Percentiles rank a stretch among this genome's conserved stretches.
These are phyloP conservation scores for Colletotrichum eremochloae DNA, from an alignment of 2,329 filamentous ascomycete genomes.

Conservation along the genomic window DNA sequence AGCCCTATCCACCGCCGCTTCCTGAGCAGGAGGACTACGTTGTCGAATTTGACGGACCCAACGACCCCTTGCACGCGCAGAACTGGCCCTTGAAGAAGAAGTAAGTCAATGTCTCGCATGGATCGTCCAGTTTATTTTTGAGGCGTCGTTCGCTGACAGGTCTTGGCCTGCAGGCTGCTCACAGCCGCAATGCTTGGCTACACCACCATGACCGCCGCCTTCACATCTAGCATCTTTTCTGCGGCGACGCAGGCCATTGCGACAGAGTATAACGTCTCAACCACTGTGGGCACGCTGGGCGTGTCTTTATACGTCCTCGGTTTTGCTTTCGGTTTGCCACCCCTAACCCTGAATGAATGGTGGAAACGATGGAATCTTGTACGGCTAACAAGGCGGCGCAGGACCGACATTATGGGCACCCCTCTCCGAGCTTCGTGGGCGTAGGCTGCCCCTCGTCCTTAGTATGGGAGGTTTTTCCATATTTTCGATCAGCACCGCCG, in stretches of 20 bases:
- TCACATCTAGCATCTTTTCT: constrained; percentile 82
- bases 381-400: too few species aligned
- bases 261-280: constrained; percentile 69
- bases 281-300: constrained; percentile 73
- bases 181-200: constrained; percentile 79
- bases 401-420: constrained; percentile 79
- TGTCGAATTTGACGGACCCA: constrained; percentile 85
- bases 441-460: constrained; percentile 71
- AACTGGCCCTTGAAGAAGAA: constrained; percentile 90
- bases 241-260: constrained; percentile 72
- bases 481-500: constrained; percentile 74
- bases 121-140: background rate
- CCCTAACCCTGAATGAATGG: too few species aligned
- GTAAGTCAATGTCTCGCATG: constrained; percentile 56
- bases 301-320: constrained; percentile 79
- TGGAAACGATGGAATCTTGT: too few species aligned
- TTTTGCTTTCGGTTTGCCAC: constrained; percentile 68
- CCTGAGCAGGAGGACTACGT: constrained; percentile 83
- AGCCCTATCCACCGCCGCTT: constrained; percentile 77
- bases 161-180: constrained; percentile 59
- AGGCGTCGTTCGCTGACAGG: constrained; percentile 20
- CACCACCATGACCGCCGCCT: constrained; percentile 78
- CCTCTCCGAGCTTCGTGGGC: constrained; percentile 78
- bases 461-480: constrained; percentile 78
- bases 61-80: constrained; percentile 87